Base-by-base conservation (phyloP, 176 grass and related monocot species). In the Miscanthus lutarioriparius region DNA sequence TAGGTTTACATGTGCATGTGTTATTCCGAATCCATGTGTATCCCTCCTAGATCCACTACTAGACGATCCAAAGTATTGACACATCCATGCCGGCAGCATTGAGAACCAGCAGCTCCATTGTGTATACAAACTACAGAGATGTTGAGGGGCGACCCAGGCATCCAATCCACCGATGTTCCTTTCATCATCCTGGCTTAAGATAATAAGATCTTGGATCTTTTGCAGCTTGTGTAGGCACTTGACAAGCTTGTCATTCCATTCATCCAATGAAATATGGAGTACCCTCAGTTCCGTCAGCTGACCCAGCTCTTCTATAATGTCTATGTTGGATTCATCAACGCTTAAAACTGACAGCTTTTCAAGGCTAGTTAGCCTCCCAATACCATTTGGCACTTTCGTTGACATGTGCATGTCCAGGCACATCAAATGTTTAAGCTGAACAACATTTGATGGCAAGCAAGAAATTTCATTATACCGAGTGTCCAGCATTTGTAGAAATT, bases 251-350 rank as follows among this genome's bases (percentile, higher is more conserved):
- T 0, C 2, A 0, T 36, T 15, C 64, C 64, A 67, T 67, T 19
- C 64, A 14, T 1, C 0, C 1, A 15, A 35, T 0, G 0, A 0
- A 23, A 77, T n/a, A 0, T 0, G 0, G 15, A 85, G 33, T 7
- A 14, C 27, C 30, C 28, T 67, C 64, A 67, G 30, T 67, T 33
- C 64, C 1, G 6, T 67, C 3, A 67, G 64, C 30, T 27, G 61
- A 1, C 10, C 61, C 8, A 64, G 4, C 4, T 64, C 25, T 64
- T 64, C 11, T 28, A 64, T 5, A 28, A 28, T 64, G 1, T 14
- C 25, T 2, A 9, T 59, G 8, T 3, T 12, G 11, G 19, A 22
- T 3, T 64, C 3, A 2, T 26, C 10, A 13, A 64, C 3, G 0
- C 25, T 0, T 64, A 64, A 14, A 0, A 0, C 0, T n/a, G 7